Evolutionary conservation across 768 basidiomycete genomes (phyloP), one percentile per base, ranked within the genome.

Genomic region (Chalciporus pseudorubinellus): DNA sequence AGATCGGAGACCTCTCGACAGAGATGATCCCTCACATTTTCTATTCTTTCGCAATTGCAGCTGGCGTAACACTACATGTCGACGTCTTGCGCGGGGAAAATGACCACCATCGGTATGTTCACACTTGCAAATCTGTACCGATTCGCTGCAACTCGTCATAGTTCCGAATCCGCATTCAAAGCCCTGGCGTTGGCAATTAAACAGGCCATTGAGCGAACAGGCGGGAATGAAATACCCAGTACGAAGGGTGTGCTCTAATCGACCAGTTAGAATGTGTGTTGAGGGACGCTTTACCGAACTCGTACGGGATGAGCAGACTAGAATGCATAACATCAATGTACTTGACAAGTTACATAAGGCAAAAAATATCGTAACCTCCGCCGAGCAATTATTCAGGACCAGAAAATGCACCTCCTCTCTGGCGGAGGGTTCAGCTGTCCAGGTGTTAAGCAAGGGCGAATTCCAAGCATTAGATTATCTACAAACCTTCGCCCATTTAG

Each of bases 11-110:
- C 58, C 79, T 95, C 45, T 94, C 92, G 21, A 92, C 92, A 7
- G 97, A 99, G 75, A 98, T 99, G 95, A 85, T 99, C 48, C 92
- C 95, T 28, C 97, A 99, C 68, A 80, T 99, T 48, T 92, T 99
- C 70, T 88, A 97, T 74, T 97, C 94, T 4, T 99, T 99, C 65
- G 91, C 95, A n/a, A 93, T 93, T 56, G 92, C 92, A 0, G 89
- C 95, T 1, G 95, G 95, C 7, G 87, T 85, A 19, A 98, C 97
- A 3, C 76, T 99, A 42, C 95, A 98, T 64, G 80, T 98, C 45
- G 97, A 99, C 63, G 93, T 92, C 39, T 76, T 99, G 39, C 80
- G 94, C 29, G 97, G 97, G 38, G 87, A 92, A 61, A 99, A 99
- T 72, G 97, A 99, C 65, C 97, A 99, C 69, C 97, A 98, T 72